A percentile compares a stretch with the other conserved stretches of the same genome.
These are phyloP conservation scores for Ceratocystis smalleyi DNA, from an alignment of 2,329 filamentous ascomycete genomes.

Conservation along the genomic window DNA sequence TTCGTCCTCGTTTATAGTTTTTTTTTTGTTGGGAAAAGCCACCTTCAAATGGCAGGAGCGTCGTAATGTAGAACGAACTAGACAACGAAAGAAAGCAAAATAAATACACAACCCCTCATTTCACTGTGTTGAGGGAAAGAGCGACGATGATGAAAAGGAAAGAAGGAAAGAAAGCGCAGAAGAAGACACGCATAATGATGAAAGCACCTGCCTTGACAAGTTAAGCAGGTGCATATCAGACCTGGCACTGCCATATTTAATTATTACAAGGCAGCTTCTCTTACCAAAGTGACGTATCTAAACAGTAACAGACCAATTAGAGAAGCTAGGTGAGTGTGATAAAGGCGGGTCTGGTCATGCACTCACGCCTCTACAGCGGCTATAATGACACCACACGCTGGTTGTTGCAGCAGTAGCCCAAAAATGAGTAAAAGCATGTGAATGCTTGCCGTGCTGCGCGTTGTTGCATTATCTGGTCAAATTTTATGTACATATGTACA, in stretches of 20 bases:
- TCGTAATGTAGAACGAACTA: not conserved
- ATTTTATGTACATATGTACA: not conserved
- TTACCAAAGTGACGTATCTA: not conserved
- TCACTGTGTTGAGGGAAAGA: not conserved
- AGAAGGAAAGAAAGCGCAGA: not conserved
- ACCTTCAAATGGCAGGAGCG: not conserved
- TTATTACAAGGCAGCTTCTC: not conserved
- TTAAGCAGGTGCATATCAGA: no score
- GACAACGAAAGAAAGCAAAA: not conserved
- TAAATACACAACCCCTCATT: not conserved
- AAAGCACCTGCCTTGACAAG: no score
- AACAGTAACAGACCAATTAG: not conserved
- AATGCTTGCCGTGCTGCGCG: no score
- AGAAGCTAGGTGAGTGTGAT: not conserved
- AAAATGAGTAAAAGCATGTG: not conserved
- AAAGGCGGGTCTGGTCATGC: not conserved
- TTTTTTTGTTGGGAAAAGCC: no score
- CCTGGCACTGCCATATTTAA: not conserved
- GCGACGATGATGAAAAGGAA: not conserved
- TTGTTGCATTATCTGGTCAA: no score
- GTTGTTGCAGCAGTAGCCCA: not conserved
- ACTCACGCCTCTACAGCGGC: not conserved
- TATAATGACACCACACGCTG: not conserved
- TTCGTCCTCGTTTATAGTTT: no score
- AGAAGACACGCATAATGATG: no score